Conservation (phyloP, 202 grass and related monocot genomes). For the Elaeis oleifera region DNA sequence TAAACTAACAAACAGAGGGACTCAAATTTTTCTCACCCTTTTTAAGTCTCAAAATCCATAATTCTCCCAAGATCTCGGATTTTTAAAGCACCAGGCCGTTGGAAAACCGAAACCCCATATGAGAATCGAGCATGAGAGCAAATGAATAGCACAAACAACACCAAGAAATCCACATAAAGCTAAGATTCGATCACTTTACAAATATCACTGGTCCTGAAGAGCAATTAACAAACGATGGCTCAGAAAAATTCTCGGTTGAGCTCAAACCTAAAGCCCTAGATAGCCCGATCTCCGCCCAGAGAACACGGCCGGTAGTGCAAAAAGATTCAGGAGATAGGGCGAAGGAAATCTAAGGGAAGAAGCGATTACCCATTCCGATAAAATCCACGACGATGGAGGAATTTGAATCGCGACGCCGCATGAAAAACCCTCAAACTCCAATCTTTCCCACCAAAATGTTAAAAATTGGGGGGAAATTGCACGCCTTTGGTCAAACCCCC, state of each 20-base stretch:
- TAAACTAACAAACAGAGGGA: not conserved
- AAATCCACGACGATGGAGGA: slow-evolving; percentile 28
- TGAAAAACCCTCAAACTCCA: slow-evolving; percentile 11
- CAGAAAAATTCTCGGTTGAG: slow-evolving; percentile 12
- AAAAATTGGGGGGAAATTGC: slow-evolving; percentile 18
- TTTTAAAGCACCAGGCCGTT: too few species aligned
- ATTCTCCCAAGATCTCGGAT: not conserved
- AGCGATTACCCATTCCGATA: slow-evolving; percentile 33
- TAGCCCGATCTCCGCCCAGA: slow-evolving; percentile 25
- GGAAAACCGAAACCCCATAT: slow-evolving; percentile 13
- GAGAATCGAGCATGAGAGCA: not conserved
- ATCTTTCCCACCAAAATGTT: slow-evolving; percentile 18
- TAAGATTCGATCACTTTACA: slow-evolving; percentile 24
- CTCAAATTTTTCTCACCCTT: not conserved
- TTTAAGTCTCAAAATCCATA: slow-evolving; percentile 6
- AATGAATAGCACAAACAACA: too few species aligned
- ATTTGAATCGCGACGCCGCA: slow-evolving; percentile 23
- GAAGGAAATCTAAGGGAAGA: slow-evolving; percentile 25
- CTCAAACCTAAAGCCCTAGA: slow-evolving; percentile 24
- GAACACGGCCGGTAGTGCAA: slow-evolving; percentile 7
- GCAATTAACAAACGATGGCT: not conserved
- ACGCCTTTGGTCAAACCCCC: slow-evolving; percentile 27
- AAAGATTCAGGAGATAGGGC: slow-evolving; percentile 11
- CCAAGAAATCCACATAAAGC: not conserved
- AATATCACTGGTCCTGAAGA: slow-evolving; percentile 3